Evolutionary conservation across 768 basidiomycete species (phyloP).

Genomic region (Kwoniella bestiolae): DNA sequence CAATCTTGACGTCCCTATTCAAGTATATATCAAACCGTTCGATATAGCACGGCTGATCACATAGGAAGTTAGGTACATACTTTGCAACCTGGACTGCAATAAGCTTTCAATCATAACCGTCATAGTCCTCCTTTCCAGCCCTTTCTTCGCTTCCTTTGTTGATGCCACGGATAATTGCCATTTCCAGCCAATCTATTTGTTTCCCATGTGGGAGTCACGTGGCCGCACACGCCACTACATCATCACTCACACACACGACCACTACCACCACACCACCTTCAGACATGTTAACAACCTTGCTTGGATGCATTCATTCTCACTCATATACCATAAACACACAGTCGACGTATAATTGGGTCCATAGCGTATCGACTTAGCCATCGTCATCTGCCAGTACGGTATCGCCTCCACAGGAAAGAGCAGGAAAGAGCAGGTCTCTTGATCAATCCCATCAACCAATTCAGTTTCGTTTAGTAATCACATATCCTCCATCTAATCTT

Average conservation of each 20-base stretch:
- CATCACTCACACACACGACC: background rate
- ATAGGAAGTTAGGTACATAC: no score
- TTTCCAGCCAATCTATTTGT: slow-evolving; percentile 8
- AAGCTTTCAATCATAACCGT: background rate
- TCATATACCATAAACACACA: background rate
- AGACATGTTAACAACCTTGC: background rate
- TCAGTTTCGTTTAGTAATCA: no score
- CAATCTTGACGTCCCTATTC: no score
- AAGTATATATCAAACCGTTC: no score
- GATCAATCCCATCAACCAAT: no score
- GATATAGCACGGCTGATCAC: no score
- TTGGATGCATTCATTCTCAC: background rate
- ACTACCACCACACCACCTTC: background rate
- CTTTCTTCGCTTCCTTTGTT: slow-evolving; percentile 5
- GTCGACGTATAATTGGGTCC: no score
- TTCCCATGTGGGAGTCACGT: background rate
- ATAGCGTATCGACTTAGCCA: background rate
- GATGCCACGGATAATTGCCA: slow-evolving; percentile 7
- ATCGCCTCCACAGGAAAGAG: no score
- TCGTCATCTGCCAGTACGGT: background rate
- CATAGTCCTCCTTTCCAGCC: slow-evolving; percentile 3
- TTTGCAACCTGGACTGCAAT: no score
- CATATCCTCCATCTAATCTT: no score
- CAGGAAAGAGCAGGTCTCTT: no score
- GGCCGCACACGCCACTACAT: slow-evolving; percentile 3